A percentile compares a stretch with the other conserved stretches of the same genome.
Evolutionary conservation across 345 rosid genomes (phyloP).

Genomic region (Linum usitatissimum): DNA sequence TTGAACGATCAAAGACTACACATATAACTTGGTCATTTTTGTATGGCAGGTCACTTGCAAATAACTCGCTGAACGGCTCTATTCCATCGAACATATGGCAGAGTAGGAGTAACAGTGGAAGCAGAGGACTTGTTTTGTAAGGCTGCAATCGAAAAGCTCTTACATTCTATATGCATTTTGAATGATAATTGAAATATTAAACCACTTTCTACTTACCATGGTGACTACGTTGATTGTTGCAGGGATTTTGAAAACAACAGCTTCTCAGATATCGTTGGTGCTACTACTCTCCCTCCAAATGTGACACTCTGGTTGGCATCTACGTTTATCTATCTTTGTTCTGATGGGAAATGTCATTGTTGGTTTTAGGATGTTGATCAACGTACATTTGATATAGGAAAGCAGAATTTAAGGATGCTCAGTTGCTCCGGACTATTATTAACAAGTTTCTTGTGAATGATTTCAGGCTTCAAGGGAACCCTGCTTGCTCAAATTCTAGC

Average conservation of each 20-base stretch:
- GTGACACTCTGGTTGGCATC: conserved; percentile 67
- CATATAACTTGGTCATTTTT: conserved; percentile 13
- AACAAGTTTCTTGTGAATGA: conserved; percentile 1
- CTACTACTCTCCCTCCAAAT: conserved; percentile 50
- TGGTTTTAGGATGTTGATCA: background rate
- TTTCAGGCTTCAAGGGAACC: conserved; percentile 89
- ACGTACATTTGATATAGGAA: too few relatives aligned
- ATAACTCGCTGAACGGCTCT: conserved; percentile 64
- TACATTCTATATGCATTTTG: background rate
- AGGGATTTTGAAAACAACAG: conserved; percentile 77
- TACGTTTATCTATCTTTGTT: conserved; percentile 11
- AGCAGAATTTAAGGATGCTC: background rate
- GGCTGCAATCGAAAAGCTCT: conserved; percentile 16
- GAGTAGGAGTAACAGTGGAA: conserved; percentile 40
- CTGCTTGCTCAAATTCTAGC: conserved; percentile 40
- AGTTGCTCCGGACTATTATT: background rate
- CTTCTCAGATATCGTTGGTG: conserved; percentile 47
- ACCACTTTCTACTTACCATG: conserved; percentile 1
- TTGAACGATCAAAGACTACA: conserved; percentile 3
- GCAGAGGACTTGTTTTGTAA: conserved; percentile 53
- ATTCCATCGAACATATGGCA: conserved; percentile 64
- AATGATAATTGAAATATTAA: conserved; percentile 1
- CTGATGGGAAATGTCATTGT: conserved; percentile 4
- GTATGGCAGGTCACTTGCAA: conserved; percentile 65
- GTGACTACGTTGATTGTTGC: conserved; percentile 17